phyloP scores from a whole-genome alignment of 441 rosid species.

The Brassica balearica region DNA sequence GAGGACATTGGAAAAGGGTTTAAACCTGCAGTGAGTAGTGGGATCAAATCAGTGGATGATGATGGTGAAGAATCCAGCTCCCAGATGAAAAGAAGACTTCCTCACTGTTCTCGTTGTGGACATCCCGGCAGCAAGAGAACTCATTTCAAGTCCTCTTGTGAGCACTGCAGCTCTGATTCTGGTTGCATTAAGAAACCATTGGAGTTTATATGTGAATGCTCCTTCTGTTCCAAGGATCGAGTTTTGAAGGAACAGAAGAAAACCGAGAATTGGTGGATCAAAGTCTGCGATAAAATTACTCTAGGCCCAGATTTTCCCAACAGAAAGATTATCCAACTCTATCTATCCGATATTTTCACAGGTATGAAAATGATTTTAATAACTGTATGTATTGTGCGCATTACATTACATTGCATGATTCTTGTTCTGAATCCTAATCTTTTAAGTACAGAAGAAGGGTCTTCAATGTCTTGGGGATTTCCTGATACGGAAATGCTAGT shows the following conservation, averaged over 20 bases:
- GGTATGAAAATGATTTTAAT: conserved; percentile 23
- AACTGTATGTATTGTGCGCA: not conserved
- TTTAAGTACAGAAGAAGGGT: conserved; percentile 48
- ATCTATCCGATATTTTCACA: conserved; percentile 56
- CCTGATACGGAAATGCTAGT: conserved; percentile 79
- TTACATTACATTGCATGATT: not conserved
- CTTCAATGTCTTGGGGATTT: conserved; percentile 63
- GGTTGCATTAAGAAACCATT: conserved; percentile 68
- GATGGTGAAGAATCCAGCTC: conserved; percentile 44
- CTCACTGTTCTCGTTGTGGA: conserved; percentile 92
- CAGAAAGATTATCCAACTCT: conserved; percentile 66
- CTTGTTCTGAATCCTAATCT: conserved; percentile 30
- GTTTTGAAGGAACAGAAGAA: conserved; percentile 65
- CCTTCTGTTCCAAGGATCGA: conserved; percentile 59
- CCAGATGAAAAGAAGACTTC: conserved; percentile 49
- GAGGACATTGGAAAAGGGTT: conserved; percentile 62
- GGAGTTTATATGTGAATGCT: conserved; percentile 74
- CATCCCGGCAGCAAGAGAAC: conserved; percentile 79
- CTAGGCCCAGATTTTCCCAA: conserved; percentile 69
- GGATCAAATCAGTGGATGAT: conserved; percentile 39
- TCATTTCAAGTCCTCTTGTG: conserved; percentile 70
- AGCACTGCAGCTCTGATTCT: conserved; percentile 53
- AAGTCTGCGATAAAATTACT: conserved; percentile 72
- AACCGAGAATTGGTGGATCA: conserved; percentile 66
- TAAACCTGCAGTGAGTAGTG: conserved; percentile 39